Evolutionary conservation across 192 early-diverging fungal species (phyloP).

Genomic region (Coemansia brasiliensis): DNA sequence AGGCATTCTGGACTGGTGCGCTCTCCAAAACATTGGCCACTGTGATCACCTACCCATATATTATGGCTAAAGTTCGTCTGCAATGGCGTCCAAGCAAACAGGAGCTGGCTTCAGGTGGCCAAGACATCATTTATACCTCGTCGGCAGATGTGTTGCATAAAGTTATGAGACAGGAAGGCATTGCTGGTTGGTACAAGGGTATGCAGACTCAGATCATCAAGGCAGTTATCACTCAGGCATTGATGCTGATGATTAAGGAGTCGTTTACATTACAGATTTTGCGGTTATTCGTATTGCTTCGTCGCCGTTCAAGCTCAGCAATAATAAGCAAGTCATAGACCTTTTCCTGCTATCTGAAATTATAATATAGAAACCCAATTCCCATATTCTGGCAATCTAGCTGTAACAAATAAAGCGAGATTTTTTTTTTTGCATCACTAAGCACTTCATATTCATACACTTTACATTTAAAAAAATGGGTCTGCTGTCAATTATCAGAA

Average conservation of each 20-base stretch:
- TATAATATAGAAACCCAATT: background rate
- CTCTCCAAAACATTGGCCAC: slow-evolving; percentile 90
- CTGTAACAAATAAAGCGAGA: background rate
- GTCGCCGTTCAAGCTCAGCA: background rate
- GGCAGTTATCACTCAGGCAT: slow-evolving; percentile 99
- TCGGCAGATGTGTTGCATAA: slow-evolving; percentile 83
- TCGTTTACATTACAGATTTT: slow-evolving; percentile 64
- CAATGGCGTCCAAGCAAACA: slow-evolving; percentile 85
- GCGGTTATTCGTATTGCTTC: slow-evolving; percentile 33
- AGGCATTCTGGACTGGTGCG: slow-evolving; percentile 94
- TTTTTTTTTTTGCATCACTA: too few species aligned
- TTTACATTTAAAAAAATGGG: slow-evolving; percentile 77
- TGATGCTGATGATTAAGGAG: slow-evolving; percentile 96
- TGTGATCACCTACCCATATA: slow-evolving; percentile 88
- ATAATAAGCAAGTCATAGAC: background rate
- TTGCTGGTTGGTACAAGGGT: slow-evolving; percentile 90
- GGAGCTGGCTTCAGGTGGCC: slow-evolving; percentile 51
- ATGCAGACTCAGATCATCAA: slow-evolving; percentile 97
- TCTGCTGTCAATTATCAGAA: slow-evolving; percentile 90
- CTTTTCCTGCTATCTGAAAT: background rate
- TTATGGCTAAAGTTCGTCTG: slow-evolving; percentile 98
- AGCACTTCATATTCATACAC: background rate
- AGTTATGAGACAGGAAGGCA: slow-evolving; percentile 75
- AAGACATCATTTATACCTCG: slow-evolving; percentile 70
- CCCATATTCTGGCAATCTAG: background rate